phyloP scores from a whole-genome alignment of 495 filamentous ascomycete genomes.

The Polyplosphaeria fusca region DNA sequence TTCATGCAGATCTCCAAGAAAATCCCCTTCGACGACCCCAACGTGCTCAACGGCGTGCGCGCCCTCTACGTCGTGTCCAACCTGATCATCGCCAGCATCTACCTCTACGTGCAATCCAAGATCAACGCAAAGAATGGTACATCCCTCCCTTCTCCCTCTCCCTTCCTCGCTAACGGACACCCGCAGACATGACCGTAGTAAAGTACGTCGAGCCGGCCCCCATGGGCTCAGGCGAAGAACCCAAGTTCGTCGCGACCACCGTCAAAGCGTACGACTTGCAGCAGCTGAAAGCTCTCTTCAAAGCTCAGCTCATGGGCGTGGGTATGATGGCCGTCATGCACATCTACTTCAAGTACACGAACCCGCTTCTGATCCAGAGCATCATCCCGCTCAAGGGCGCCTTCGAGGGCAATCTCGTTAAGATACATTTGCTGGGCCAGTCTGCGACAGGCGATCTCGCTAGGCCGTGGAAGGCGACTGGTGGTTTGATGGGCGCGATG shows the following conservation, averaged over 20 bases:
- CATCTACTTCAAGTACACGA: slow-evolving; percentile 98
- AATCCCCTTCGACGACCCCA: slow-evolving; percentile 89
- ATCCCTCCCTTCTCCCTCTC: background rate
- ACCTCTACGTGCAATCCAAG: slow-evolving; percentile 73
- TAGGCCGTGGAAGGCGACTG: slow-evolving; percentile 86
- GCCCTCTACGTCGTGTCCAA: slow-evolving; percentile 83
- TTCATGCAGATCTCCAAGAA: slow-evolving; percentile 98
- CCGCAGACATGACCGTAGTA: slow-evolving; percentile 85
- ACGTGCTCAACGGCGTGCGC: slow-evolving; percentile 79
- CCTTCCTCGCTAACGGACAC: background rate
- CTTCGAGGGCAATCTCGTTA: slow-evolving; percentile 88
- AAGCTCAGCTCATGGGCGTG: slow-evolving; percentile 88
- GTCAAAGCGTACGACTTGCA: slow-evolving; percentile 85
- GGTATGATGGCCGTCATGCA: slow-evolving; percentile 99
- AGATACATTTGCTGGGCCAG: slow-evolving; percentile 89
- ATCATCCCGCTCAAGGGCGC: slow-evolving; percentile 97
- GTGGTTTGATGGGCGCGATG: slow-evolving; percentile 73
- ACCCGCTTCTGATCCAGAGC: slow-evolving; percentile 95
- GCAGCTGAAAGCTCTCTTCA: slow-evolving; percentile 78
- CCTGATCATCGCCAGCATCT: slow-evolving; percentile 76
- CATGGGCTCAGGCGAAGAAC: slow-evolving; percentile 87
- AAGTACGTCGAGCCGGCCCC: slow-evolving; percentile 96
- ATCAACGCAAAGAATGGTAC: slow-evolving; percentile 96
- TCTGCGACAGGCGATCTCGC: slow-evolving; percentile 89
- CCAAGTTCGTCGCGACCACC: slow-evolving; percentile 93